Percentiles rank a stretch among this genome's conserved stretches.
phyloP scores from a whole-genome alignment of 208 protist genomes.

The Zelonia costaricensis region DNA sequence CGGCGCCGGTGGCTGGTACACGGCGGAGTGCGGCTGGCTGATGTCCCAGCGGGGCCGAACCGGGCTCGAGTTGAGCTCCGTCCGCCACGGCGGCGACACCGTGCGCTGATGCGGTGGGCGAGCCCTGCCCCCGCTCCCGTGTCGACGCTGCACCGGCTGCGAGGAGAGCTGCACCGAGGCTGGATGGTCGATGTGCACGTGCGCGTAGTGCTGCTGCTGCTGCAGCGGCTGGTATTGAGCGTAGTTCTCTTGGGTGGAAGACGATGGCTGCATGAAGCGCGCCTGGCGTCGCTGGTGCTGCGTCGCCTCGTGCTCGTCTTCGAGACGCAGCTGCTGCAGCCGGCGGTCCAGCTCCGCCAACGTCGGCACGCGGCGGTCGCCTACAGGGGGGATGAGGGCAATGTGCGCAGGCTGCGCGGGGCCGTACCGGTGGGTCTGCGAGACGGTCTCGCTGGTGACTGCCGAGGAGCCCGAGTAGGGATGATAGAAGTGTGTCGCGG shows the following conservation, averaged over 20 bases:
- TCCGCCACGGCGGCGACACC: constrained; percentile 69
- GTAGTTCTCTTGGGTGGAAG: too few relatives aligned
- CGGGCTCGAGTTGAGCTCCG: constrained; percentile 59
- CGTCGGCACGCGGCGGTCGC: constrained; percentile 38
- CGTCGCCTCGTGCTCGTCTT: constrained; percentile 23
- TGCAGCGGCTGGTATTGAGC: neutral
- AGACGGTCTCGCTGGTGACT: neutral
- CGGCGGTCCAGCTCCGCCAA: constrained; percentile 53
- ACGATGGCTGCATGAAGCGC: neutral
- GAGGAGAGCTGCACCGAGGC: neutral
- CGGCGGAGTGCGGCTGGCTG: constrained; percentile 43
- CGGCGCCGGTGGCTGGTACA: constrained; percentile 11
- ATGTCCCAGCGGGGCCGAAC: constrained; percentile 62
- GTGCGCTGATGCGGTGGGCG: constrained; percentile 22
- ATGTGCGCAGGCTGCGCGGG: neutral
- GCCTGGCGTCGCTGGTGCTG: constrained; percentile 19
- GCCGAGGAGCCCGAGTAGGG: constrained; percentile 6
- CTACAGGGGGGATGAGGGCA: neutral
- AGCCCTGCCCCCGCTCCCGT: constrained; percentile 1
- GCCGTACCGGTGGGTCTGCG: constrained; percentile 13
- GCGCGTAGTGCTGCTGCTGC: constrained; percentile 20
- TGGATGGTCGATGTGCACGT: constrained; percentile 14
- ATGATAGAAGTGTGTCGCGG: neutral
- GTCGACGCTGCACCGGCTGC: neutral
- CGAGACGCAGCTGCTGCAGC: constrained; percentile 44